Base-by-base conservation (phyloP, 2,329 filamentous ascomycete species). In the Pseudocercospora crystallina region DNA sequence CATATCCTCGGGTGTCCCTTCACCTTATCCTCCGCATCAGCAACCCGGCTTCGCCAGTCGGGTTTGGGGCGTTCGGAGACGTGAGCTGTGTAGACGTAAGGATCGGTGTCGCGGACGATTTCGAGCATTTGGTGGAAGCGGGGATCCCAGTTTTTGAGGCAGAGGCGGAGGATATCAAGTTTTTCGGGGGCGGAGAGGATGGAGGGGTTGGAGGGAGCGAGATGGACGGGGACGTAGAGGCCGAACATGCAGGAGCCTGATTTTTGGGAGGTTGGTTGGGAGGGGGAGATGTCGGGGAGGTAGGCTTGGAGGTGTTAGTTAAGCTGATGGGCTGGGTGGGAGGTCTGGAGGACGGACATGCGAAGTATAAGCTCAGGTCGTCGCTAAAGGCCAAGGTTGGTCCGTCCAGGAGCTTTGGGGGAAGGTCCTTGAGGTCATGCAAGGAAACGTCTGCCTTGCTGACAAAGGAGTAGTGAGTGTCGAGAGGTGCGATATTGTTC, bases 231-330 rank as follows among this genome's bases (percentile, higher is more conserved):
- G 5, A 43, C 29, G 29, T 43, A 43, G 26, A 43, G 26, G 29
- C 41, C 5, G 10, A 43, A 43, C 41, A 43, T 43, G 29, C 41
- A 43, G 41, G 41, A 43, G 41, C 41, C 41, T 14, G 41, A 33
- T 26, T 43, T 43, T 26, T 4, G 20, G 7, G 3, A 3, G 20
- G 20, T 26, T 7, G 20, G 20, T 7, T 26, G 20, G 20, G 20
- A 26, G 3, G 20, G 7, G 7, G 3, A 3, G 20, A 26, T 7
- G 20, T 26, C 20, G 20, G 20, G 20, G 20, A 26, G 20, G 20
- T 26, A 26, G 20, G 20, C 20, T 26, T 3, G 20, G 20, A 26
- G 20, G 20, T 26, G 20, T 26, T 26, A 26, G 20, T 7, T 7
- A 3, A 26, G 20, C 4, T 26, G 20, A 4, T 26, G n/a, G n/a